Evolutionary conservation across 139 green algal genomes (phyloP), one percentile per base, ranked within the genome.

Genomic region (Chlorella sp.): DNA sequence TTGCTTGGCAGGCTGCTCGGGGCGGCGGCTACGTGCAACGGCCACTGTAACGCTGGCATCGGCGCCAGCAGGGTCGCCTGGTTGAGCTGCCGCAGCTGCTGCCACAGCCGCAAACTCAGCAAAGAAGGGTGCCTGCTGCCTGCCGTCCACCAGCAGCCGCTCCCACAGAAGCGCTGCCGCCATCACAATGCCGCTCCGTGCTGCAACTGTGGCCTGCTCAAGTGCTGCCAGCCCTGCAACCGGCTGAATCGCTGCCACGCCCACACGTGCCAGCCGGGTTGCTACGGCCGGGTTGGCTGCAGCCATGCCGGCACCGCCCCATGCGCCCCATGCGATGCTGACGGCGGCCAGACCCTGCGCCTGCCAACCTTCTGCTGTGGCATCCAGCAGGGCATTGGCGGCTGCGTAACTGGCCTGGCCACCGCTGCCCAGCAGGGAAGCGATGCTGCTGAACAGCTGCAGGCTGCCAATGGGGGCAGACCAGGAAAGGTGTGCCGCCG

Each of bases 231-330:
- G 95, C 2, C 91, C 91, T 1, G 86, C n/a, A 13, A 43, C n/a
- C 19, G 88, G 82, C 24, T 62, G 36, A 34, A 94, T 68, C 22
- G 86, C 54, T 0, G 77, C 84, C 43, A 98, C 94, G 69, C 95
- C 95, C 13, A 84, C 92, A 19, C 86, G 84, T 68, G 91, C 80
- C 81, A 95, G 87, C 20, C 93, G 82, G 3, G 81, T 89, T 84
- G 60, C 80, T 60, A 80, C 26, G 41, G 32, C 86, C 68, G 91
- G 88, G 93, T 20, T 90, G 24, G 64, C 34, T 1, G 91, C 89
- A 6, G 95, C 95, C 95, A 98, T 98, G 76, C 95, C 95, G 3
- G 62, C 41, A 13, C 65, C 64, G 40, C 78, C 68, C 90, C 89
- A 93, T 9, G 90, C 76, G 8, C 89, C 90, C 90, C 89, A 93